phyloP scores from a whole-genome alignment of 176 grass and related monocot species.

The Pharus latifolius region DNA sequence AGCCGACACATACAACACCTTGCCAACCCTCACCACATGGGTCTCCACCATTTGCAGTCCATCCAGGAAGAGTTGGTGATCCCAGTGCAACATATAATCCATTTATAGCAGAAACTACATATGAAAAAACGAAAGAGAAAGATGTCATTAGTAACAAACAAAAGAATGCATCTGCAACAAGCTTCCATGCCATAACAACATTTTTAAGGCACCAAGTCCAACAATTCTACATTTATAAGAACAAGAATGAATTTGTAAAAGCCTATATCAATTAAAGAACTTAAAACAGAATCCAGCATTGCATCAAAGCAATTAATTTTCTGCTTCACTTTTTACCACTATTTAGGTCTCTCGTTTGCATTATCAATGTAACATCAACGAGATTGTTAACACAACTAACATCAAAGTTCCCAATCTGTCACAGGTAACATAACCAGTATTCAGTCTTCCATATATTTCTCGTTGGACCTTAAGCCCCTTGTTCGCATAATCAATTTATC shows the following conservation, averaged over 20 bases:
- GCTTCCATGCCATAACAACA: background rate
- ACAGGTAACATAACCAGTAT: background rate
- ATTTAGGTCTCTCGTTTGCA: background rate
- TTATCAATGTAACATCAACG: background rate
- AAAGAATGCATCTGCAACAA: background rate
- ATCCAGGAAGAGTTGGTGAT: constrained; percentile 68
- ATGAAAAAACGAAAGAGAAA: background rate
- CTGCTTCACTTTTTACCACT: background rate
- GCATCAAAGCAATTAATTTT: background rate
- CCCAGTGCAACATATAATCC: constrained; percentile 55
- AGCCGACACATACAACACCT: constrained; percentile 64
- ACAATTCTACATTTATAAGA: background rate
- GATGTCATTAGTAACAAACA: background rate
- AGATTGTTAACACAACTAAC: background rate
- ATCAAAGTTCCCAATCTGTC: background rate
- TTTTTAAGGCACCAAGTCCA: background rate
- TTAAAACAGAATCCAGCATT: constrained; percentile 11
- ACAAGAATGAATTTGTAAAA: background rate
- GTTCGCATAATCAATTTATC: background rate
- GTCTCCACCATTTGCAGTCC: constrained; percentile 67
- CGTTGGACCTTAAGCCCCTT: too few relatives aligned
- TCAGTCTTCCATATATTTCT: too few relatives aligned
- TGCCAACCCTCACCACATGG: constrained; percentile 84
- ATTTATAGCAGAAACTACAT: constrained; percentile 91
- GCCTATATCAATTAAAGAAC: background rate